These are phyloP conservation scores for Populus trichocarpa DNA, from an alignment of 441 rosid genomes.

Conservation along the genomic window DNA sequence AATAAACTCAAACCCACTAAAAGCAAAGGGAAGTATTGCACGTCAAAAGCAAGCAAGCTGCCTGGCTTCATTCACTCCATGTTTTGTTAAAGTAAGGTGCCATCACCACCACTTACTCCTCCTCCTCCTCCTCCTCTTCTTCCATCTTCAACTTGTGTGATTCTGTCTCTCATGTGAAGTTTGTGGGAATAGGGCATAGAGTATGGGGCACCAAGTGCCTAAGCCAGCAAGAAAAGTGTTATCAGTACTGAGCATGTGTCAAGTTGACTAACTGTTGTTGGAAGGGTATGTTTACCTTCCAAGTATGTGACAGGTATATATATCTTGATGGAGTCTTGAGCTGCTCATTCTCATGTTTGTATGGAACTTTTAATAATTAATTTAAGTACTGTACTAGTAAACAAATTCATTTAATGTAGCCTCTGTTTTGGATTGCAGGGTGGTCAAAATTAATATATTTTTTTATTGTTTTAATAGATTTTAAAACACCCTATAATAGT, in stretches of 20 bases:
- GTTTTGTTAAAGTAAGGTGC: conserved; percentile 32
- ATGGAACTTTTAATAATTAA: no score
- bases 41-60: conserved; percentile 32
- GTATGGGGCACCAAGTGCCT: conserved; percentile 7
- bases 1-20: conserved; percentile 27
- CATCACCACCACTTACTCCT: background rate
- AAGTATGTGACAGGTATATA: conserved; percentile 8
- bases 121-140: background rate
- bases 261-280: conserved; percentile 7
- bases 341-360: background rate
- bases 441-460: no score
- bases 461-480: no score
- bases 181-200: conserved; percentile 16
- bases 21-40: conserved; percentile 27
- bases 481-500: no score
- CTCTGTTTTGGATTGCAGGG: no score
- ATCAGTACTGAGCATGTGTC: background rate
- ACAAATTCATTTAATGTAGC: no score
- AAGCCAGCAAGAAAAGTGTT: conserved; percentile 19
- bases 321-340: background rate
- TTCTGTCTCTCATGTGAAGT: conserved; percentile 11
- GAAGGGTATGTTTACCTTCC: conserved; percentile 11
- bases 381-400: no score
- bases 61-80: conserved; percentile 27
- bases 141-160: background rate